Evolutionary conservation across 768 basidiomycete species (phyloP).

Genomic region (Cystobasidium onofrii): DNA sequence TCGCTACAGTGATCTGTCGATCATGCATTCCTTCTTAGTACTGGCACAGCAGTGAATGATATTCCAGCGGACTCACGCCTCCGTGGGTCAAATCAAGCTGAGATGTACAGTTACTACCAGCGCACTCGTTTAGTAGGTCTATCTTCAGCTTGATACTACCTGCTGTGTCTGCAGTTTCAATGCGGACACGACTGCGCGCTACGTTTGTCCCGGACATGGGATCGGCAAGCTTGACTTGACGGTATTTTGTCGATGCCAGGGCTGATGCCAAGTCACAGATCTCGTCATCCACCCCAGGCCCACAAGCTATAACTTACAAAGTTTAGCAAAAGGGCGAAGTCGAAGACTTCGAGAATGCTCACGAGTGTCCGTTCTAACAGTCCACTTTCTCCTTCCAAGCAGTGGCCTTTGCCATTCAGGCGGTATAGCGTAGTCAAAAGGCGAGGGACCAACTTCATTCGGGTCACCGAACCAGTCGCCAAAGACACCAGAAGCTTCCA

Average conservation of each 20-base stretch:
- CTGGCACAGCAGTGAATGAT: not conserved
- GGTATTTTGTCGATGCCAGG: not conserved
- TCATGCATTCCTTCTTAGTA: not conserved
- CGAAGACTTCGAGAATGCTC: not conserved
- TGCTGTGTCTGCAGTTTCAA: too few species aligned
- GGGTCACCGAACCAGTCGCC: conserved; percentile 16
- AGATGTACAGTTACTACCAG: not conserved
- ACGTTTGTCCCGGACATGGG: not conserved
- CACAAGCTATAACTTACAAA: not conserved
- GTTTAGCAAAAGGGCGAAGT: not conserved
- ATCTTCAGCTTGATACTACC: not conserved
- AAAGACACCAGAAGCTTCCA: conserved; percentile 2
- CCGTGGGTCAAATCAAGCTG: not conserved
- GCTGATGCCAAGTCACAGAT: not conserved
- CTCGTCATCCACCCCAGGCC: not conserved
- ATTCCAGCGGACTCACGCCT: not conserved
- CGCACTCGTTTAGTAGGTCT: conserved; percentile 10
- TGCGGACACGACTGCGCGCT: not conserved
- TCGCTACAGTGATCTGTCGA: conserved; percentile 10
- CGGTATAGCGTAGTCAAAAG: conserved; percentile 21
- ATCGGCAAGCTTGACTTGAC: not conserved
- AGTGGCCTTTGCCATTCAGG: conserved; percentile 2
- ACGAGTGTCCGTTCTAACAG: not conserved
- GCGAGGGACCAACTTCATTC: conserved; percentile 14
- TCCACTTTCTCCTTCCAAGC: not conserved